A percentile compares a stretch with the other conserved stretches of the same genome.
Evolutionary conservation across 2,329 filamentous ascomycete genomes (phyloP).

Genomic region (Ophiobolus disseminans): DNA sequence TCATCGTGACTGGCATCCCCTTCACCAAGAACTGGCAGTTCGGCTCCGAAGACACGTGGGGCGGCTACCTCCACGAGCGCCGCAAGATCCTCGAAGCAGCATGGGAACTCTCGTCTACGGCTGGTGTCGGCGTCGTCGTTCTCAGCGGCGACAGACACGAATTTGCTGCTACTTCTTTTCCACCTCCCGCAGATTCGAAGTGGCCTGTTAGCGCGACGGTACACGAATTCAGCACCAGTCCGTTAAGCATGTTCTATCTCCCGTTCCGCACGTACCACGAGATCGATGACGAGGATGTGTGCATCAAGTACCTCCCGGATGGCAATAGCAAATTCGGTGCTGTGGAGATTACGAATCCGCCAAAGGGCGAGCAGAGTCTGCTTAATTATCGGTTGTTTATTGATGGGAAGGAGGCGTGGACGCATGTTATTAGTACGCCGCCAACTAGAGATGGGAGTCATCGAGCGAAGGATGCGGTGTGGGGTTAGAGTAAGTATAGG

Average conservation of each 20-base stretch:
- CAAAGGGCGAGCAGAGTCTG: constrained; percentile 70
- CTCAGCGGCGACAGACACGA: constrained; percentile 95
- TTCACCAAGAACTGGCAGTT: constrained; percentile 98
- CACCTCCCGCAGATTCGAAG: constrained; percentile 65
- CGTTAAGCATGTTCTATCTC: constrained; percentile 91
- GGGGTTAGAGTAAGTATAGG: constrained; percentile 40
- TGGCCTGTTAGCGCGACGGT: constrained; percentile 62
- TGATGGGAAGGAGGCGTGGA: constrained; percentile 82
- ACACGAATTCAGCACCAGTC: constrained; percentile 91
- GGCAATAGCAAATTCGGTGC: constrained; percentile 90
- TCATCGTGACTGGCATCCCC: constrained; percentile 86
- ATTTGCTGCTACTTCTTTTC: constrained; percentile 85
- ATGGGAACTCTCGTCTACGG: constrained; percentile 79
- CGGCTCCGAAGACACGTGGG: constrained; percentile 90
- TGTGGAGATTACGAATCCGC: constrained; percentile 75
- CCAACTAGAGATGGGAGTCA: constrained; percentile 49
- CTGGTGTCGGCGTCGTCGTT: constrained; percentile 79
- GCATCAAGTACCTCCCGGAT: constrained; percentile 83
- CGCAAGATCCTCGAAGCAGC: constrained; percentile 83
- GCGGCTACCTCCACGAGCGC: constrained; percentile 85
- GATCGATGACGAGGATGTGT: constrained; percentile 79
- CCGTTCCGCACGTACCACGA: constrained; percentile 85
- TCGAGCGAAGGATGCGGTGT: constrained; percentile 55
- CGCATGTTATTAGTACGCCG: constrained; percentile 57
- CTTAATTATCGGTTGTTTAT: constrained; percentile 84